Base-by-base conservation (phyloP, 768 basidiomycete genomes). In the Russula olivacea region DNA sequence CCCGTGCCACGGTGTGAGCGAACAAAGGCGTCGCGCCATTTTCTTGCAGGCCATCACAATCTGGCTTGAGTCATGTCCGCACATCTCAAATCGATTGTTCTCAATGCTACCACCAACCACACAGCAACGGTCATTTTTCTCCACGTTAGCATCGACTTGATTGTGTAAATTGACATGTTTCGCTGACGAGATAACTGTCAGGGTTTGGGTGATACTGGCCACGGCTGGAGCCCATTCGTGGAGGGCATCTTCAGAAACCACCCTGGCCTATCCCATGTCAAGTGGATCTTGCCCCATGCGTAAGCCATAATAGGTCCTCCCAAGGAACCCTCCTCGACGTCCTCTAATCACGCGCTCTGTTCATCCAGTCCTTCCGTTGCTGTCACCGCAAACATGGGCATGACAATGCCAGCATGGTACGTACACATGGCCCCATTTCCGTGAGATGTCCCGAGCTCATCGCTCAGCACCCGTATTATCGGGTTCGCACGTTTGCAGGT, bases 251-350 rank as follows among this genome's bases (percentile, higher is more conserved):
- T 94, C 69, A 78, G 79, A 66, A 55, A 57, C 1, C 80, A 85
- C 64, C 71, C 79, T 40, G 77, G 72, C 11, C 76, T 93, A 36
- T 77, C 80, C 14, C 88, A 94, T 71, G 78, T 95, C 63, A 94
- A 95, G 78, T 98, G 92, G 91, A 76, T 97, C 50, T 77, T 97
- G 28, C 93, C 93, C 21, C 85, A 91, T 73, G 87, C 89, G 80
- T 89, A 77, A 76, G 84, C 77, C 63, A 55, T 56, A 4, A 55
- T 56, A 4, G 55, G 58, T 28, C 58, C 59, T 28, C 58, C 57
- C 28, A 48, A 58, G 63, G 68, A 15, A 65, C 14, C 36, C 28
- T 50, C 15, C 25, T 40, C 49, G 40, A 25, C 17, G 15, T 7
- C 3, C 30, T 36, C 59, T 54, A 11, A 55, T 60, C 36, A 19